These are phyloP conservation scores for Boletus coccyginus DNA, from an alignment of 768 basidiomycete species.

Conservation along the genomic window DNA sequence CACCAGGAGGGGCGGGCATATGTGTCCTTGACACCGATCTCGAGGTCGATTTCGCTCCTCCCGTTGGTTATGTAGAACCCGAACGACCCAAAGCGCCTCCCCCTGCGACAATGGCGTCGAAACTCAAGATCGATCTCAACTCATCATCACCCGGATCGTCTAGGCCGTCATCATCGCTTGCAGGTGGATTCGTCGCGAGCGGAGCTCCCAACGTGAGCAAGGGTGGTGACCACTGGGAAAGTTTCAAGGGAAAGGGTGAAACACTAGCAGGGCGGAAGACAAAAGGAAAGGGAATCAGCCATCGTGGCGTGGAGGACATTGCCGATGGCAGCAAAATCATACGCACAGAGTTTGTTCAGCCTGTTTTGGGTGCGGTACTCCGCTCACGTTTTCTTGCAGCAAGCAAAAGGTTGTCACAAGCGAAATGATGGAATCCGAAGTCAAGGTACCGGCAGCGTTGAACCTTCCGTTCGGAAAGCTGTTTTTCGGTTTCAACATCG, in stretches of 20 bases:
- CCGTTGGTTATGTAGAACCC: slow-evolving; percentile 93
- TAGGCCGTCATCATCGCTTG: slow-evolving; percentile 71
- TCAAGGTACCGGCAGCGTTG: slow-evolving; percentile 84
- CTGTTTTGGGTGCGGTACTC: not conserved
- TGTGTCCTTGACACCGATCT: slow-evolving; percentile 92
- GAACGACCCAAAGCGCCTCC: slow-evolving; percentile 80
- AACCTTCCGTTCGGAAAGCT: slow-evolving; percentile 90
- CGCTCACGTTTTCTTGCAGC: slow-evolving; percentile 41
- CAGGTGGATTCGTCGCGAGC: slow-evolving; percentile 58
- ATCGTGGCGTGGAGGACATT: slow-evolving; percentile 78
- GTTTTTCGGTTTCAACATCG: slow-evolving; percentile 93
- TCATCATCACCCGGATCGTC: slow-evolving; percentile 85
- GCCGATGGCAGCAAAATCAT: slow-evolving; percentile 83
- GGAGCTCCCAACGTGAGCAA: slow-evolving; percentile 61
- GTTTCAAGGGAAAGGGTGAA: slow-evolving; percentile 94
- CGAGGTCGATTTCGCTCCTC: slow-evolving; percentile 95
- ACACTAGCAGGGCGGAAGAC: slow-evolving; percentile 88
- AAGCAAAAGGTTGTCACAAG: slow-evolving; percentile 83
- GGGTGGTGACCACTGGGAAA: slow-evolving; percentile 85
- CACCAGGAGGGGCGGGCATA: slow-evolving; percentile 85
- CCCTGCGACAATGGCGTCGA: slow-evolving; percentile 91
- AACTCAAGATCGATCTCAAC: slow-evolving; percentile 90
- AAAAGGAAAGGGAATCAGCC: slow-evolving; percentile 90
- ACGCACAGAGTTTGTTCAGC: slow-evolving; percentile 74
- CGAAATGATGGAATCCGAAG: slow-evolving; percentile 66